A percentile compares a stretch with the other conserved stretches of the same genome.
These are phyloP conservation scores for Circinella umbellata DNA, from an alignment of 371 early-diverging fungal species.

Conservation along the genomic window DNA sequence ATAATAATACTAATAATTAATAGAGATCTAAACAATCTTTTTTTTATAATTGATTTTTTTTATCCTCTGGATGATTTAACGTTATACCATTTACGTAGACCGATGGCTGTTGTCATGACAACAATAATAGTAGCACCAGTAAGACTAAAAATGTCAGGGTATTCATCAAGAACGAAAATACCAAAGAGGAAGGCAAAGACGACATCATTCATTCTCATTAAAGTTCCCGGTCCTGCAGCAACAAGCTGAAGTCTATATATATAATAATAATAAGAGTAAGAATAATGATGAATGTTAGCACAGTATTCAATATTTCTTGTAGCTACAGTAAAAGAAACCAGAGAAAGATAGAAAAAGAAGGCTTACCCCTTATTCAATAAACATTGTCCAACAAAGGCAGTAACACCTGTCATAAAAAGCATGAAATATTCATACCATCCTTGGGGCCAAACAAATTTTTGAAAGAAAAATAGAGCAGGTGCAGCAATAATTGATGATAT, in stretches of 20 bases:
- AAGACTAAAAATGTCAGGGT: conserved; percentile 58
- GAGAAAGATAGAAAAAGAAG: background rate
- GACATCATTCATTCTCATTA: conserved; percentile 85
- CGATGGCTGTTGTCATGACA: conserved; percentile 69
- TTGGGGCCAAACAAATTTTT: conserved; percentile 25
- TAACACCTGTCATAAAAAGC: conserved; percentile 55
- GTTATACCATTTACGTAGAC: conserved; percentile 60
- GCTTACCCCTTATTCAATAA: conserved; percentile 70
- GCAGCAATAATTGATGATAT: conserved; percentile 45
- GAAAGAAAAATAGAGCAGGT: conserved; percentile 43
- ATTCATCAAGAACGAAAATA: conserved; percentile 68
- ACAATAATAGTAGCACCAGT: conserved; percentile 73
- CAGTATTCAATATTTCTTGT: background rate
- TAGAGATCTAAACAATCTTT: background rate
- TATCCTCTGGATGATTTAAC: background rate
- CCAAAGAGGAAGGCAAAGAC: conserved; percentile 83
- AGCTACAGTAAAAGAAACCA: background rate
- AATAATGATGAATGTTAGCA: too few relatives aligned
- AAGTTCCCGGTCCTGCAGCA: conserved; percentile 39
- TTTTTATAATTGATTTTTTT: background rate
- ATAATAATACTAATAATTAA: too few relatives aligned
- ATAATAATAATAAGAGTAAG: conserved; percentile 31
- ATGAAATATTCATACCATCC: conserved; percentile 31
- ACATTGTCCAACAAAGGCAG: conserved; percentile 77
- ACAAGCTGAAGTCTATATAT: conserved; percentile 20